Conservation (phyloP, 2,329 filamentous ascomycete genomes). For the Fusarium algeriense region DNA sequence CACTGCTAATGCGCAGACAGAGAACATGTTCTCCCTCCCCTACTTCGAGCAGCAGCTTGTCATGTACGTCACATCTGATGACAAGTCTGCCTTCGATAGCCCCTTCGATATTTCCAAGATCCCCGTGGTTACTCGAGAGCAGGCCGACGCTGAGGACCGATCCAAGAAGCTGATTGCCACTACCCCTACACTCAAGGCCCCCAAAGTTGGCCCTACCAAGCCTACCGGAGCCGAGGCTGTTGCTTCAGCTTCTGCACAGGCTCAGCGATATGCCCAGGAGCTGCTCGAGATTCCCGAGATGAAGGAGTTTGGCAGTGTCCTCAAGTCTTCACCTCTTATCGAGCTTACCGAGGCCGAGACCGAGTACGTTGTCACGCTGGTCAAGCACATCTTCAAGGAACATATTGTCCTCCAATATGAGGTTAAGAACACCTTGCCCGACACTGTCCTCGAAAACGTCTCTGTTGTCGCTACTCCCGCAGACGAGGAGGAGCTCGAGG, state of each 20-base stretch:
- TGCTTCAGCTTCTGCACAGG: conserved; percentile 80
- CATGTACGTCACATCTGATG: conserved; percentile 94
- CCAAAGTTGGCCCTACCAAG: conserved; percentile 83
- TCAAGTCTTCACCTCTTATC: conserved; percentile 88
- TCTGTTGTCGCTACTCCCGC: conserved; percentile 83
- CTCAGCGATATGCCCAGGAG: conserved; percentile 90
- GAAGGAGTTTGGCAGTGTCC: conserved; percentile 86
- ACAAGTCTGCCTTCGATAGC: conserved; percentile 83
- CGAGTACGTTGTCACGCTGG: conserved; percentile 91
- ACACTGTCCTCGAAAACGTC: conserved; percentile 90
- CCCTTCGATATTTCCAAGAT: conserved; percentile 94
- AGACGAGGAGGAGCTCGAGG: conserved; percentile 85
- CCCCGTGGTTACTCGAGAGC: conserved; percentile 93
- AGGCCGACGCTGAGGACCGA: conserved; percentile 94
- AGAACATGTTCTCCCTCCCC: conserved; percentile 94
- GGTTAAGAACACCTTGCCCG: conserved; percentile 95
- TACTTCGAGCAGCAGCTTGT: conserved; percentile 97
- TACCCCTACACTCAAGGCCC: conserved; percentile 93
- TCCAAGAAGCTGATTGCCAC: conserved; percentile 97
- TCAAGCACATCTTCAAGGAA: conserved; percentile 99
- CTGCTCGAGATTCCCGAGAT: conserved; percentile 91
- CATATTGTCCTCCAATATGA: conserved; percentile 96
- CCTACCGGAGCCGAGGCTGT: conserved; percentile 78
- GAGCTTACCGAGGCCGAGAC: conserved; percentile 98
- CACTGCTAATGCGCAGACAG: conserved; percentile 58